Evolutionary conservation across 495 filamentous ascomycete species (phyloP), one percentile per base, ranked within the genome.

Genomic region (Hyaloscypha bicolor): DNA sequence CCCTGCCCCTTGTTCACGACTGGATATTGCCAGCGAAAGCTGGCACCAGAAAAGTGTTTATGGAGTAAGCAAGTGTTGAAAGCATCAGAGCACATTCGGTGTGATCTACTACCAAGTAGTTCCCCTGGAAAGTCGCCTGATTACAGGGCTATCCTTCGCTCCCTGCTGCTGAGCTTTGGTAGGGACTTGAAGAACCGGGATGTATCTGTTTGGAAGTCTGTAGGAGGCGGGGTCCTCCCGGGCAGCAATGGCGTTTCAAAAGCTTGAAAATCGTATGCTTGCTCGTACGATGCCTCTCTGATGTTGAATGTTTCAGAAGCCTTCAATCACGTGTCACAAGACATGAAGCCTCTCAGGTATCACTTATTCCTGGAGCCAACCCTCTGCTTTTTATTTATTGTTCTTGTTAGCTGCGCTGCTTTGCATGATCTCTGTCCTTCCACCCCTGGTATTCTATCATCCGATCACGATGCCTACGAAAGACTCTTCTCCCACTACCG

Each of bases 231-330:
- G 37, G 35, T 21, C 22, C 19, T 29, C 4, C n/a, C n/a, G 19
- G 59, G 59, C 48, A 21, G 37, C 59, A 61, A 35, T 6, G 33
- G 6, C 29, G 59, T 61, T 61, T 61, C 59, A 61, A 42, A 48
- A 61, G 37, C 29, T 61, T 61, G n/a, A 31, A 25, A 12, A 42
- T 61, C 37, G 59, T 45, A 61, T 35, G 6, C 19, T 60, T 60
- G 42, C 42, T 48, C 42, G 16, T 48, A 48, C 42, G 42, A 48
- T 48, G 8, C 42, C 4, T 48, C 42, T 48, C 42, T 48, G 42
- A 48, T 31, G 12, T 51, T 5, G 14, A 29, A 35, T 30, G 37
- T 45, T 48, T 48, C 59, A 45, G 6, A 61, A 29, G 19, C 37
- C 25, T 48, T 21, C 11, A 29, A 45, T 61, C 35, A 61, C 22